Base-by-base conservation (phyloP, 1,284 basidiomycete genomes). In the Macrocystidia cucumis region DNA sequence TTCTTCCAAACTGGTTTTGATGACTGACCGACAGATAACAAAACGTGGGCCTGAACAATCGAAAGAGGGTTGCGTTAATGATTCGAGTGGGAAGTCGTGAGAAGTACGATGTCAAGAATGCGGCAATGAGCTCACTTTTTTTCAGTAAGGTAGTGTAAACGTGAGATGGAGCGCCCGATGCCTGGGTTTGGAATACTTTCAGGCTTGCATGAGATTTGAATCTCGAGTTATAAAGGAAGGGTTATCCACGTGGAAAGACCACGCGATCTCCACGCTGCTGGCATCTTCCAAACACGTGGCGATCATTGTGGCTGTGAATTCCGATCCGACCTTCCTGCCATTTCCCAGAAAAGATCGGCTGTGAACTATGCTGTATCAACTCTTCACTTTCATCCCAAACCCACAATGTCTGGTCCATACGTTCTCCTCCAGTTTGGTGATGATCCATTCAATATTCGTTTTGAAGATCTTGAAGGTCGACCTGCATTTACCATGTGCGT, bases 401-500 rank as follows among this genome's bases (percentile, higher is more conserved):
- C n/a, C n/a, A n/a, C n/a, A n/a, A 69, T 70, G 63, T 45, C 65
- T 19, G 41, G 46, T 14, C 34, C 61, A 24, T 69, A 69, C 46
- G 55, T 72, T 27, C 70, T 85, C 35, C 61, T 76, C 39, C 81
- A 85, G 51, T 78, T 68, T 48, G 77, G 74, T 12, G 59, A 65
- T 31, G 71, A 84, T 51, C 72, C 73, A 3, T 74, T 78, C 54
- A 66, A 65, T 32, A 69, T 72, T 38, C 57, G 59, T 23, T 83
- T 76, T 47, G 67, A 78, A 50, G 81, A 85, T 51, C 49, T 68
- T 6, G 74, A 80, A 43, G 67, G 70, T 26, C 65, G 69, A 27
- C 55, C 63, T 16, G 82, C 82, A 1, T 85, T 83, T 54, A 72
- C 74, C 2, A 55, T 83, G 81, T 83, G 51, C 46, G 78, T 67